phyloP scores from a whole-genome alignment of 2,329 filamentous ascomycete genomes.

The Penicillium decumbens region DNA sequence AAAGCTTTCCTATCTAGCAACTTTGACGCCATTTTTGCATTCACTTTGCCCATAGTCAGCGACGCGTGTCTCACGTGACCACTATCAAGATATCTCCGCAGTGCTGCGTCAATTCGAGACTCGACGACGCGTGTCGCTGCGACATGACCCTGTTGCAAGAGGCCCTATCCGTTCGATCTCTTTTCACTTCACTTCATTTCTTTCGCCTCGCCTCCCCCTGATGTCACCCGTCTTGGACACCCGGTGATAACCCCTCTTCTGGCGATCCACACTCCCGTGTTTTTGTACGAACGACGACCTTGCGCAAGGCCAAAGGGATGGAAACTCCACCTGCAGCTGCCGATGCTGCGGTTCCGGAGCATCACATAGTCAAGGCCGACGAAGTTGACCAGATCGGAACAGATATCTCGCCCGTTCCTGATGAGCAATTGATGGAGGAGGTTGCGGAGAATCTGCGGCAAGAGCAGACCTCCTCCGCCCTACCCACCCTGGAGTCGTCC shows the following conservation, averaged over 20 bases:
- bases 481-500: constrained; percentile 6
- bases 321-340: constrained; percentile 22
- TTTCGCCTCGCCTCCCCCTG: background rate
- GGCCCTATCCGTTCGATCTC: background rate
- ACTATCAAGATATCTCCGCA: constrained; percentile 10
- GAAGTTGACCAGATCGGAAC: constrained; percentile 48
- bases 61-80: constrained; percentile 8
- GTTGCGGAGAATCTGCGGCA: constrained; percentile 37
- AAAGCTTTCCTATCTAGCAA: background rate
- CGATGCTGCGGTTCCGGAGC: constrained; percentile 28
- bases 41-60: background rate
- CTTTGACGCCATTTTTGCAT: background rate
- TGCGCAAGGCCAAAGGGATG: constrained; percentile 19
- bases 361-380: constrained; percentile 47
- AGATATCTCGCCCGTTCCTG: constrained; percentile 44
- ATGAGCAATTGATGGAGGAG: constrained; percentile 43
- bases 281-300: background rate
- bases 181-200: background rate
- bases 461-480: constrained; percentile 28
- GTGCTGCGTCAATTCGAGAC: background rate
- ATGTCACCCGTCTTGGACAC: constrained; percentile 4
- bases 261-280: constrained; percentile 6
- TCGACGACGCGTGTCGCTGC: constrained; percentile 4
- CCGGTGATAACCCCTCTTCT: constrained; percentile 3
- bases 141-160: constrained; percentile 3